phyloP scores from a whole-genome alignment of 208 protist species.

The Acanthamoeba castellanii region DNA sequence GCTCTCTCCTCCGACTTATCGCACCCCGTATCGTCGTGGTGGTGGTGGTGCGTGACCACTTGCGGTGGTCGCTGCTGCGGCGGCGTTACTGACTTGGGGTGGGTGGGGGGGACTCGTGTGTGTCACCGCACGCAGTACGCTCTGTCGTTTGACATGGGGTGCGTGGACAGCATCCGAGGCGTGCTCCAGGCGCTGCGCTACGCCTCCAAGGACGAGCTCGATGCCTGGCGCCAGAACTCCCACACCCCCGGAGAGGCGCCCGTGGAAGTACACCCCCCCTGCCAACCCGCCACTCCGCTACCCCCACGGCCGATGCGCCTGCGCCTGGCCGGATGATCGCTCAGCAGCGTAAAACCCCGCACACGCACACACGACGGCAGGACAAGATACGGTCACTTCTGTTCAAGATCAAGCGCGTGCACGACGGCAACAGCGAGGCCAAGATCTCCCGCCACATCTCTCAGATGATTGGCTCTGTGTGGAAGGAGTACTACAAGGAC shows the following conservation, averaged over 20 bases:
- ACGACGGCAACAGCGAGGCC: conserved; percentile 41
- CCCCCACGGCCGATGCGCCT: no score
- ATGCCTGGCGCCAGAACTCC: conserved; percentile 15
- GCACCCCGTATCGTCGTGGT: no score
- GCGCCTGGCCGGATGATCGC: no score
- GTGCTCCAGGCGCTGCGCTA: neutral
- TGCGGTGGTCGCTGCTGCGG: no score
- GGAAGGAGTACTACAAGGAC: conserved; percentile 51
- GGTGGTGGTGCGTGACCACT: no score
- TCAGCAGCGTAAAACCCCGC: no score
- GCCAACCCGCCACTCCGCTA: no score
- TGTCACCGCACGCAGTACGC: neutral
- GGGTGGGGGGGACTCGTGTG: no score
- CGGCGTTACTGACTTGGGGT: conserved; percentile 35
- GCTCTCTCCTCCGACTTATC: no score
- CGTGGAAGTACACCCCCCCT: neutral
- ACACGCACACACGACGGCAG: no score
- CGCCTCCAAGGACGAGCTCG: neutral
- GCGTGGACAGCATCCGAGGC: neutral
- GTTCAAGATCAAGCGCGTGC: conserved; percentile 55
- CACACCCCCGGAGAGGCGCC: neutral
- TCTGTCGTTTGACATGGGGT: conserved; percentile 7
- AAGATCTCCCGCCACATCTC: conserved; percentile 45
- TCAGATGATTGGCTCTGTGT: conserved; percentile 7
- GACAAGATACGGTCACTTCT: conserved; percentile 26